These are phyloP conservation scores for Phytophthora palmivora DNA, from an alignment of 352 stramenopile genomes.

Conservation along the genomic window DNA sequence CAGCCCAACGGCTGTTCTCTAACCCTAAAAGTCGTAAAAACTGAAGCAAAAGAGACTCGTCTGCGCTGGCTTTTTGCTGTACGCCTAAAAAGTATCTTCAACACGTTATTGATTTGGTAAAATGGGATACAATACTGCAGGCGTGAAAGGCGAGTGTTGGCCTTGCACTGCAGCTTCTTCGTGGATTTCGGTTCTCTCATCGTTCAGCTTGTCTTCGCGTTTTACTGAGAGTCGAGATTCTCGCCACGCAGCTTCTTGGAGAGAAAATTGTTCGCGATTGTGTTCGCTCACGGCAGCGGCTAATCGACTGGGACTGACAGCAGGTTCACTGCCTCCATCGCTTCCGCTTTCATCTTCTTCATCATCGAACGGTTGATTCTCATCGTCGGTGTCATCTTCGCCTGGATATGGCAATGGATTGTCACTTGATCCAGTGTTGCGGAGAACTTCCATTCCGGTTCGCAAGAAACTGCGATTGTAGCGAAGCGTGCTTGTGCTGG, in stretches of 20 bases:
- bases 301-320: slow-evolving; percentile 23
- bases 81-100: slow-evolving; percentile 4
- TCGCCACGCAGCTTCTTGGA: slow-evolving; percentile 10
- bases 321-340: slow-evolving; percentile 19
- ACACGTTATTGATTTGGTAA: slow-evolving; percentile 43
- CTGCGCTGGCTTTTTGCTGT: slow-evolving; percentile 29
- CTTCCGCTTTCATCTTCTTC: slow-evolving; percentile 19
- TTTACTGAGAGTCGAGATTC: slow-evolving; percentile 6
- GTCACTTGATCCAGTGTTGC: slow-evolving; percentile 24
- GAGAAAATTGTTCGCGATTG: slow-evolving; percentile 16
- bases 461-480: slow-evolving; percentile 67
- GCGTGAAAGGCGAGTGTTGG: slow-evolving; percentile 51
- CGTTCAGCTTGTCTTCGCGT: slow-evolving; percentile 41
- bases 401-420: slow-evolving; percentile 21
- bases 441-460: slow-evolving; percentile 68
- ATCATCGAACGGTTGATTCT: slow-evolving; percentile 8
- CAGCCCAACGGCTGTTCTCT: slow-evolving; percentile 24
- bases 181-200: slow-evolving; percentile 24
- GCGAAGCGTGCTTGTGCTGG: slow-evolving; percentile 17
- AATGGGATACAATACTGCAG: slow-evolving; percentile 70
- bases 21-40: slow-evolving; percentile 3
- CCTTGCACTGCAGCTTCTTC: slow-evolving; percentile 35
- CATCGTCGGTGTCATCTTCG: slow-evolving; percentile 24
- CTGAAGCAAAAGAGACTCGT: neutral
- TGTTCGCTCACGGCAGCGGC: slow-evolving; percentile 29